Evolutionary conservation across 2,329 filamentous ascomycete species (phyloP).

Genomic region (Aureobasidium mangrovei): DNA sequence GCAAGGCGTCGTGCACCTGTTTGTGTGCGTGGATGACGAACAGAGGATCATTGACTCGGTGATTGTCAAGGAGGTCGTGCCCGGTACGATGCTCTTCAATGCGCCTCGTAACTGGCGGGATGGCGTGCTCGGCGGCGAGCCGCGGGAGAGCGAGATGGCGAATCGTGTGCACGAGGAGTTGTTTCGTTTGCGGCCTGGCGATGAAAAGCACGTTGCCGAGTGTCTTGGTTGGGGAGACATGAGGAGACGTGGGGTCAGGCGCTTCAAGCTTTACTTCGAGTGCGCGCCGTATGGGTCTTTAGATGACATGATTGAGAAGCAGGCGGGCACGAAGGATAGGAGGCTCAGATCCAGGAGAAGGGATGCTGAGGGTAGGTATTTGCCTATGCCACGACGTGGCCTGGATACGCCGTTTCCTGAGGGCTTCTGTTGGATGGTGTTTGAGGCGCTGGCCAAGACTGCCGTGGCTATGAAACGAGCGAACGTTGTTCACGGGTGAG

Average conservation of each 20-base stretch:
- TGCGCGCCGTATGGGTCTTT: not conserved
- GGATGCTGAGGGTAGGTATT: no score
- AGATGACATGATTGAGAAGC: no score
- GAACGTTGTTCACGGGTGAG: not conserved
- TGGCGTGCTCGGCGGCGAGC: not conserved
- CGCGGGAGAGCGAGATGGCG: not conserved
- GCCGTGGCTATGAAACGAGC: not conserved
- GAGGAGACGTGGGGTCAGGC: no score
- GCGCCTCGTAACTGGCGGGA: not conserved
- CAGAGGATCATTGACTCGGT: no score
- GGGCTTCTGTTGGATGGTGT: not conserved
- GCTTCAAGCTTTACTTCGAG: not conserved
- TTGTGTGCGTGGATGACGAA: no score
- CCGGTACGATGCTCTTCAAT: not conserved
- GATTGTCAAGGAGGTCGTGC: not conserved
- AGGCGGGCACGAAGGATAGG: no score
- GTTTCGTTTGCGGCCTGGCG: no score
- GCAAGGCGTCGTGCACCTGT: not conserved
- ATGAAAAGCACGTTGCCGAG: not conserved
- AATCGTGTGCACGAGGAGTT: not conserved
- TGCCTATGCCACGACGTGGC: not conserved
- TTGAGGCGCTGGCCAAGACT: not conserved
- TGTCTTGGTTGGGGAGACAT: not conserved
- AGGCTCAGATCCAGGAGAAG: not conserved
- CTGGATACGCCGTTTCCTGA: not conserved